Evolutionary conservation across 2,329 filamentous ascomycete species (phyloP).

Genomic region (Ilyonectria sp.): DNA sequence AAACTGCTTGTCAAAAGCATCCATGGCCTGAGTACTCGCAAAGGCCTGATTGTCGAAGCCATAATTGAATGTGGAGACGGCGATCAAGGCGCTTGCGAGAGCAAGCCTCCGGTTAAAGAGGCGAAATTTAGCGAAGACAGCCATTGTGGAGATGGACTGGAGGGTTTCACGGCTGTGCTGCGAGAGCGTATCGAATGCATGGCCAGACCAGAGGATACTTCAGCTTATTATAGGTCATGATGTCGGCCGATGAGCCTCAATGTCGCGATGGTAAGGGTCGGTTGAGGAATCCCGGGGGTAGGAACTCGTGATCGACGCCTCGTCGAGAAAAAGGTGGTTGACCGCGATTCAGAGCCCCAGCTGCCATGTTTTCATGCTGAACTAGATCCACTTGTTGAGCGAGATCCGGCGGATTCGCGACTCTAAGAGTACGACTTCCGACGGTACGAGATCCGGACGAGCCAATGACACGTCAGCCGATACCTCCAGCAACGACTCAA

Average conservation of each 20-base stretch:
- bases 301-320: neutral
- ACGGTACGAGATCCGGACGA: neutral
- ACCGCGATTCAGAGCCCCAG: neutral
- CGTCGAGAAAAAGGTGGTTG: neutral
- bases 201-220: neutral
- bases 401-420: neutral
- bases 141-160: conserved; percentile 24
- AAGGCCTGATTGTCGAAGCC: conserved; percentile 58
- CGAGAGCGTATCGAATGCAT: neutral
- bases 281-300: conserved; percentile 30
- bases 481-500: too few species aligned
- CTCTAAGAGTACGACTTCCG: neutral
- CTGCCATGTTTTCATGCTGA: neutral
- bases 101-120: conserved; percentile 44
- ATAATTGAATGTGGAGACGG: conserved; percentile 57
- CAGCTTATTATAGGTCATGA: conserved; percentile 34
- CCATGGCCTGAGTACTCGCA: conserved; percentile 55
- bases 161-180: neutral
- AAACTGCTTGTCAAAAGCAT: conserved; percentile 53
- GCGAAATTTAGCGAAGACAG: conserved; percentile 39
- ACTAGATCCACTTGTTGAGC: neutral
- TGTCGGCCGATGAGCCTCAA: neutral
- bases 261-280: conserved; percentile 40
- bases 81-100: conserved; percentile 48
- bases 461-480: neutral